Base-by-base conservation (phyloP, 495 filamentous ascomycete genomes). In the Podospora pseudocomata region DNA sequence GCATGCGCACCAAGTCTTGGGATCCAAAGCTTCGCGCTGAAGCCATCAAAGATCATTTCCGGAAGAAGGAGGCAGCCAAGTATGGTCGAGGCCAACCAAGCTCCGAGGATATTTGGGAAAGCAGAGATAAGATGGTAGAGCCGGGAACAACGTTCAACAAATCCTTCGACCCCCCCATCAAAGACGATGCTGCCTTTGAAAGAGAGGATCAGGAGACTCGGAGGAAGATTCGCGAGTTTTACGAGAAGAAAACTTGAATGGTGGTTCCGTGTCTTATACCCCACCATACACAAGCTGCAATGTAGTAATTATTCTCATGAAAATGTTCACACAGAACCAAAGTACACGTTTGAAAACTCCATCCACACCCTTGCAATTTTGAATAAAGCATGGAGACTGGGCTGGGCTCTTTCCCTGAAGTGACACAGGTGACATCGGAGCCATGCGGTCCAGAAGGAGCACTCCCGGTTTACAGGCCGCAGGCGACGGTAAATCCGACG, bases 81-180 rank as follows among this genome's bases (percentile, higher is more conserved):
- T 93, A 93, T 77, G 87, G 84, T 82, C 88, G 86, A 9, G 80
- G 77, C 0, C 62, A 62, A 62, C 85, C 86, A n/a, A 94, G 89
- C 72, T 97, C 92, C 81, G 91, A 96, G 82, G 92, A 97, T 85
- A 84, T 99, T 54, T 98, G 96, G 96, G 86, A 90, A 80, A 78
- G 86, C 67, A 86, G 95, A 69, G 75, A 77, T 34, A 78, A 80
- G 70, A 76, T 75, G 68, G 68, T 90, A 5, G 73, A 77, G 70
- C 74, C 73, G 26, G 85, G 78, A 6, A 73, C 76, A 3, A 80
- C 74, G 3, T 86, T 83, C 72, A 72, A 71, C 28, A 77, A 81
- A 57, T 77, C 76, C 19, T 79, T 88, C 16, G 79, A 75, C 34
- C 77, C 78, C 65, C 83, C 88, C 2, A 86, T 88, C 68, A 71